phyloP scores from a whole-genome alignment of 2,329 filamentous ascomycete species.

The Penicillium expansum region DNA sequence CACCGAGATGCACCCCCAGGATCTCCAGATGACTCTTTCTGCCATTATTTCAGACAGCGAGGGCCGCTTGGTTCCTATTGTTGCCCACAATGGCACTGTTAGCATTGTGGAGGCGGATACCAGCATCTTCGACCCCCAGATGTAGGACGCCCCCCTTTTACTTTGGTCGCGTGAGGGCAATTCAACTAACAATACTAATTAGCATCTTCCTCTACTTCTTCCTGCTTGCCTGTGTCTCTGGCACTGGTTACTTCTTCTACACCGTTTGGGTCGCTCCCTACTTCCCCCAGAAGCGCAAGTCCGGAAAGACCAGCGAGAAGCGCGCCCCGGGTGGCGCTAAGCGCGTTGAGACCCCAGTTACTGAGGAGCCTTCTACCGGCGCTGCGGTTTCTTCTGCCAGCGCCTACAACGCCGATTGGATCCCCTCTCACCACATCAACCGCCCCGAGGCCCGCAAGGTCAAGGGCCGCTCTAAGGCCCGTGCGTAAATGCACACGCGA shows the following conservation, averaged over 20 bases:
- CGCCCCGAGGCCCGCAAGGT: constrained; percentile 69
- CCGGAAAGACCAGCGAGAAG: constrained; percentile 25
- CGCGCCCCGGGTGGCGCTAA: constrained; percentile 54
- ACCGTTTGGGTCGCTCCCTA: constrained; percentile 95
- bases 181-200: constrained; percentile 16
- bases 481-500: constrained; percentile 26
- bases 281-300: constrained; percentile 71
- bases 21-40: constrained; percentile 73
- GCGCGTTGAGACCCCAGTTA: constrained; percentile 63
- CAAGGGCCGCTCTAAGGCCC: constrained; percentile 48
- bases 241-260: constrained; percentile 93
- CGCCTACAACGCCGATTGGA: constrained; percentile 90
- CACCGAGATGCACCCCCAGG: constrained; percentile 89
- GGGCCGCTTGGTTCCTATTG: constrained; percentile 70
- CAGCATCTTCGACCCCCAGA: constrained; percentile 90
- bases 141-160: constrained; percentile 59
- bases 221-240: constrained; percentile 73
- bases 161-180: constrained; percentile 6
- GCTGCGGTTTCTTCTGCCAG: constrained; percentile 68
- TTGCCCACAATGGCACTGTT: constrained; percentile 78
- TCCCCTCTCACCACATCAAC: constrained; percentile 84
- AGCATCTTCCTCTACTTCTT: constrained; percentile 98
- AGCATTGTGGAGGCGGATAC: constrained; percentile 86
- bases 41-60: constrained; percentile 68
- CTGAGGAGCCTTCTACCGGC: constrained; percentile 65